Evolutionary conservation across 306 rosid species (phyloP).

Genomic region (Echinosophora koreensis): DNA sequence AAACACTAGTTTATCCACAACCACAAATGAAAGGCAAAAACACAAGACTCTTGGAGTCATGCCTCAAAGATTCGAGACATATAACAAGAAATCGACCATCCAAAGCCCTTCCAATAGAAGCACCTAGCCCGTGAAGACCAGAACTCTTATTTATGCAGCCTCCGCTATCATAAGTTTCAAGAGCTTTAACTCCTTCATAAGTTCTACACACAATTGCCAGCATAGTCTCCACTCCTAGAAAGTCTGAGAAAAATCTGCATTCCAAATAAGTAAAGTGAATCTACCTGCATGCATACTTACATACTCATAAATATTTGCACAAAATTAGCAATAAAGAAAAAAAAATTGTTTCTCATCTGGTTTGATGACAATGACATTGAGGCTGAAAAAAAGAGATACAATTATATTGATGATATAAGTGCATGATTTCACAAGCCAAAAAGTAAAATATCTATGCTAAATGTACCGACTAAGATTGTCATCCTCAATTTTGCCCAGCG

Average conservation of each 20-base stretch:
- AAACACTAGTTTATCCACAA: conserved; percentile 34
- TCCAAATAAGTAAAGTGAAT: conserved; percentile 47
- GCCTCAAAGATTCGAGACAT: conserved; percentile 85
- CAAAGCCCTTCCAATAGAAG: conserved; percentile 74
- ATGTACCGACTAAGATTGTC: conserved; percentile 75
- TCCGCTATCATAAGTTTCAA: conserved; percentile 72
- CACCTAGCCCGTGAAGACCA: conserved; percentile 80
- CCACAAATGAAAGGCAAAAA: conserved; percentile 35
- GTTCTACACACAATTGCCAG: conserved; percentile 85
- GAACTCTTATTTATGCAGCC: conserved; percentile 61
- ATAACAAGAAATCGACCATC: conserved; percentile 75
- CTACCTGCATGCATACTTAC: conserved; percentile 28
- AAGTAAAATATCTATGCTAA: conserved; percentile 34
- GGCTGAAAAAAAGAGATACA: conserved; percentile 21
- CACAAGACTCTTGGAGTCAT: conserved; percentile 50
- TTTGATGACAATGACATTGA: conserved; percentile 5
- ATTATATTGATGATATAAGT: conserved; percentile 36
- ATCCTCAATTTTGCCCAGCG: conserved; percentile 72
- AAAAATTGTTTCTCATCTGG: not conserved
- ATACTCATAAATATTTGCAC: conserved; percentile 35
- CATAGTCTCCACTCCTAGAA: conserved; percentile 80
- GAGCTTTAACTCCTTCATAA: conserved; percentile 73
- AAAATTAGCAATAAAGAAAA: conserved; percentile 27
- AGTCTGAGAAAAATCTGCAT: conserved; percentile 88
- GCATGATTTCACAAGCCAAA: conserved; percentile 29